Base-by-base conservation (phyloP, 305 asterid species). In the Ajuga reptans region DNA sequence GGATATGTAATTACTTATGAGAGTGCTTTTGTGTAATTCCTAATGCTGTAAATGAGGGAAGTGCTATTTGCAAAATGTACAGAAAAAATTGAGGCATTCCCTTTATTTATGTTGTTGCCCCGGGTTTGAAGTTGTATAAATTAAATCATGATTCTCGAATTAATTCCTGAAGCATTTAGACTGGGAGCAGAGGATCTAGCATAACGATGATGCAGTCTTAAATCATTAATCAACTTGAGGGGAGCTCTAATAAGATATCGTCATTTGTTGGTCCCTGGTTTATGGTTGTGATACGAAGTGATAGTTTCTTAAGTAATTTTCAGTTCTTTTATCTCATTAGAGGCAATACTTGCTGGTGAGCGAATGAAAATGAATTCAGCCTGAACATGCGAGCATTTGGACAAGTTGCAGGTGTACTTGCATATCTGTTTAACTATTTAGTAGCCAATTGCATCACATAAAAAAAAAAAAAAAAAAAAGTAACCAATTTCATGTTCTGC, bases 291-390 rank as follows among this genome's bases (percentile, higher is more conserved):
- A 58, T 50, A 39, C 37, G 27, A 58, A 55, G 6, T 41, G 58
- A 9, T 15, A 37, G 47, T 62, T 56, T n/a, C 45, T 53, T 53
- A 39, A 45, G 53, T 62, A 45, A 12, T 12, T 39, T 27, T n/a
- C 24, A 63, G 41, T 46, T 56, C 21, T 5, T 4, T 46, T 58
- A 14, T 63, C 29, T 15, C 52, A 34, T 14, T 58, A 27, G 74
- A 37, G 73, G 73, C 62, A n/a, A 47, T 34, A 11, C 41, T 15
- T 53, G 56, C 39, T 74, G 45, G 64, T 4, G 24, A 27, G 56
- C 58, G 33, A 46, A 12, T 6, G n/a, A 50, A 41, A 39, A 66
- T 67, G 64, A 41, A 50, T 51, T 49, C 59, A 45, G 33, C 14
- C 9, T 45, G 33, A 66, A 21, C 29, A 8, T 45, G 9, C 5